Base-by-base conservation (phyloP, 352 stramenopile genomes). In the Globisporangium mamillatum region DNA sequence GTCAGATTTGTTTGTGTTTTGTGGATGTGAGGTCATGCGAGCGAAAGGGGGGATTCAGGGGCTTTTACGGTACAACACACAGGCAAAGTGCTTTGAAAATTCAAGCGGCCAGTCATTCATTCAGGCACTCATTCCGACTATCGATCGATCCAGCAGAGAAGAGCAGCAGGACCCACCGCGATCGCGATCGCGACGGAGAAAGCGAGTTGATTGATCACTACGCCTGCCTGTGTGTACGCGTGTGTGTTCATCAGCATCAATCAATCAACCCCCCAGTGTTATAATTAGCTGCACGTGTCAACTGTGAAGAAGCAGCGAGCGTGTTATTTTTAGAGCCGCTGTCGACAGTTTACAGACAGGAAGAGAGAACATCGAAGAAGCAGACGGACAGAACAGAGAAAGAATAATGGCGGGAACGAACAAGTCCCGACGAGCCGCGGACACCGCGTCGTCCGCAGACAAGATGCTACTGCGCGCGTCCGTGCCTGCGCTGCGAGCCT, bases 401-500 rank as follows among this genome's bases (percentile, higher is more conserved):
- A 58, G 24, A 36, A 24, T 8, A 61, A 67, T 67, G 62, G 62
- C 38, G 14, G 53, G 62, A 59, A 25, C 50, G 20, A 54, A 14
- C 29, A 67, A 67, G 16, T 59, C 62, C 22, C 62, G 62, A 67
- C 62, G 62, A 57, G 18, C 60, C 10, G 62, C 36, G 2, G 60
- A 65, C 22, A 41, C 60, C 25, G 48, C 50, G 16, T 58, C 60
- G 9, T 41, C 34, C 48, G 48, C 61, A 10, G 50, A 54, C 14
- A 67, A 67, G 50, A 59, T 53, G 48, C 53, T 60, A 29, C 18
- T 53, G 24, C 53, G 38, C 32, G 34, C 36, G 25, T 0, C 34
- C 18, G 20, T 63, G 29, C 18, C 57, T 16, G 58, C 34, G 58
- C 58, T 63, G 34, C 58, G 32, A 60, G 69, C 75, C 25, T 71